Percentiles rank a stretch among this genome's conserved stretches.
Conservation (phyloP, 2,329 filamentous ascomycete species). For the Pseudogymnoascus destructans region DNA sequence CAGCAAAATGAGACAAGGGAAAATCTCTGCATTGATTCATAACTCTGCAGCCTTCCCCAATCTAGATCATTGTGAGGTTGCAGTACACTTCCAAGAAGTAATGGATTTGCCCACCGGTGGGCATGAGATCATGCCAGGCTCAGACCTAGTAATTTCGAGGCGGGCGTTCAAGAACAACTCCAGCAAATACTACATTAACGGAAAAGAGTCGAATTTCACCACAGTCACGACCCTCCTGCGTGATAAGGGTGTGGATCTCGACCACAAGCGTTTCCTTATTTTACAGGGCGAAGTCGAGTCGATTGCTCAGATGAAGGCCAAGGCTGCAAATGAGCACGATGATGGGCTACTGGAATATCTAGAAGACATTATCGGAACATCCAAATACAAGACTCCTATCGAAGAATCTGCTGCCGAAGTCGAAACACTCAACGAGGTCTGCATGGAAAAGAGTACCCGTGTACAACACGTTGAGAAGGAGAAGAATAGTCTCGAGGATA, state of each 20-base stretch:
- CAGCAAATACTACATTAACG: slow-evolving; percentile 96
- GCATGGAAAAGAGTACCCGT: slow-evolving; percentile 84
- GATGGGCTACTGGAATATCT: slow-evolving; percentile 93
- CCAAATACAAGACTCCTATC: slow-evolving; percentile 94
- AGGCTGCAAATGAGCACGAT: slow-evolving; percentile 87
- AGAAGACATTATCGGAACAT: slow-evolving; percentile 97
- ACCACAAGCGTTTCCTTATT: slow-evolving; percentile 96
- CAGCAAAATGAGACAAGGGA: slow-evolving; percentile 98
- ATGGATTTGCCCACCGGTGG: slow-evolving; percentile 71
- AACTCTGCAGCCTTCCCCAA: slow-evolving; percentile 83
- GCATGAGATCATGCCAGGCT: slow-evolving; percentile 67
- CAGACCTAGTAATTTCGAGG: slow-evolving; percentile 75
- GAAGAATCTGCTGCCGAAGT: slow-evolving; percentile 86
- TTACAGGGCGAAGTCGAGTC: slow-evolving; percentile 96
- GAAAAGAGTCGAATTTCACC: slow-evolving; percentile 80
- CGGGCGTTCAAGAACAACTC: slow-evolving; percentile 95
- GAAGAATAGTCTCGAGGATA: slow-evolving; percentile 82
- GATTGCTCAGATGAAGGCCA: slow-evolving; percentile 98
- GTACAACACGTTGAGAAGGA: slow-evolving; percentile 98
- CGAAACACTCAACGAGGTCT: slow-evolving; percentile 86
- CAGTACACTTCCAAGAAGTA: slow-evolving; percentile 92
- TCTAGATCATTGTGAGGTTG: slow-evolving; percentile 83
- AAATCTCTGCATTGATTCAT: slow-evolving; percentile 94
- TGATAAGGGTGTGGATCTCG: slow-evolving; percentile 81
- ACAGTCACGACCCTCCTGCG: slow-evolving; percentile 76